A percentile compares a stretch with the other conserved stretches of the same genome.
phyloP scores from a whole-genome alignment of 441 rosid species.

The Pelargonium australe region DNA sequence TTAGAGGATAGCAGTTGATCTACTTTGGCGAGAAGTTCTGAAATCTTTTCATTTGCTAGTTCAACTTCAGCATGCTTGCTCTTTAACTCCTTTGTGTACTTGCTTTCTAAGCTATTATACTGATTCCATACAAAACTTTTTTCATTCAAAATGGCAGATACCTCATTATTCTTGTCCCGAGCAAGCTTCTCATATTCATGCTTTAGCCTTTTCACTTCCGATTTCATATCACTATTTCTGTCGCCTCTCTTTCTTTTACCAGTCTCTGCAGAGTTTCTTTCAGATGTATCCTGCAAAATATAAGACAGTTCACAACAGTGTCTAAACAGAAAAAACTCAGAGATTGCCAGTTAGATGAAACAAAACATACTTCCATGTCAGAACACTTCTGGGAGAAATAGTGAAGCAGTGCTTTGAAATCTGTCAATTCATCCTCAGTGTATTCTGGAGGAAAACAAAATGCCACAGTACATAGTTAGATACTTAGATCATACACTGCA shows the following conservation, averaged over 20 bases:
- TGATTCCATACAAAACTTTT: constrained; percentile 73
- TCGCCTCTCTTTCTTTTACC: constrained; percentile 19
- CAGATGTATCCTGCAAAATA: constrained; percentile 19
- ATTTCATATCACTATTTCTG: constrained; percentile 12
- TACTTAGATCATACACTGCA: neutral
- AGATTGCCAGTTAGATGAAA: neutral
- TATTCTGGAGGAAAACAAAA: constrained; percentile 38
- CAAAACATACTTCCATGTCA: constrained; percentile 34
- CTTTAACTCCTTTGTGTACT: constrained; percentile 41
- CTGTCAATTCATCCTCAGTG: constrained; percentile 53
- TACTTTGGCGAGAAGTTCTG: constrained; percentile 34
- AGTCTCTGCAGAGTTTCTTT: constrained; percentile 19
- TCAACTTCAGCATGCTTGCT: constrained; percentile 49
- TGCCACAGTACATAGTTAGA: neutral
- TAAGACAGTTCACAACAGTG: constrained; percentile 7
- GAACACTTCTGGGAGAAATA: constrained; percentile 27
- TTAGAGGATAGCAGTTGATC: constrained; percentile 54
- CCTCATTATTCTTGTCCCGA: constrained; percentile 45
- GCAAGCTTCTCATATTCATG: constrained; percentile 42
- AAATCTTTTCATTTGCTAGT: constrained; percentile 40
- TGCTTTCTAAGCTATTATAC: constrained; percentile 45
- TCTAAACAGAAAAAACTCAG: neutral
- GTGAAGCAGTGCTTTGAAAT: constrained; percentile 51
- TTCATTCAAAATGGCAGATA: constrained; percentile 49
- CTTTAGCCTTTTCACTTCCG: constrained; percentile 45